A percentile compares a stretch with the other conserved stretches of the same genome.
These are phyloP conservation scores for Glutinoglossum americanum DNA, from an alignment of 495 filamentous ascomycete genomes.

Conservation along the genomic window DNA sequence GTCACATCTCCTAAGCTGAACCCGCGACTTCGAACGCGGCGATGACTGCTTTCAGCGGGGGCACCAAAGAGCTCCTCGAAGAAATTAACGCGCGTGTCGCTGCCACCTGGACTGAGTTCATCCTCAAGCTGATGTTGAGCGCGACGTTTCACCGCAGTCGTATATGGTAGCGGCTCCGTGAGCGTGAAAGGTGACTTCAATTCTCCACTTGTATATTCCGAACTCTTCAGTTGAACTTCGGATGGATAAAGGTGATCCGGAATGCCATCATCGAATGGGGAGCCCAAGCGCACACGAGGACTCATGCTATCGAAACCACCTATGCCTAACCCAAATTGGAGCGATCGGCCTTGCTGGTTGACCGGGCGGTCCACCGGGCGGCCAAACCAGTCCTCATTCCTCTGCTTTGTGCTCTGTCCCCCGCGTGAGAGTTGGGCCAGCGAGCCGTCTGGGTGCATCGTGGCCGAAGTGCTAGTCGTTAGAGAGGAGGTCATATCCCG, in stretches of 20 bases:
- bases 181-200: constrained; percentile 12
- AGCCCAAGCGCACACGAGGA: constrained; percentile 25
- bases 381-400: constrained; percentile 19
- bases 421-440: constrained; percentile 38
- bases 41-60: constrained; percentile 20
- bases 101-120: constrained; percentile 24
- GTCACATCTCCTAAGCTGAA: constrained; percentile 34
- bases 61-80: constrained; percentile 27
- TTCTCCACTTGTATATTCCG: constrained; percentile 9
- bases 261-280: constrained; percentile 23
- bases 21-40: constrained; percentile 30
- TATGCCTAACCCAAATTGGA: constrained; percentile 20
- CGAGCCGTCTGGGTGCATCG: constrained; percentile 52
- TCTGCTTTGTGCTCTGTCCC: constrained; percentile 10
- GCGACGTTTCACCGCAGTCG: constrained; percentile 31
- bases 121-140: constrained; percentile 24
- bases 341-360: constrained; percentile 17
- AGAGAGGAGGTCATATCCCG: constrained; percentile 76
- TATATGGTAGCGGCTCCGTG: constrained; percentile 17
- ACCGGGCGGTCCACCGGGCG: neutral
- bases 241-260: neutral
- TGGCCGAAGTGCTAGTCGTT: constrained; percentile 53
- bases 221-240: neutral
- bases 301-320: constrained; percentile 10
- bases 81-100: constrained; percentile 25